A percentile compares a stretch with the other conserved stretches of the same genome.
These are phyloP conservation scores for Botrytis tulipae DNA, from an alignment of 2,329 filamentous ascomycete species.

Conservation along the genomic window DNA sequence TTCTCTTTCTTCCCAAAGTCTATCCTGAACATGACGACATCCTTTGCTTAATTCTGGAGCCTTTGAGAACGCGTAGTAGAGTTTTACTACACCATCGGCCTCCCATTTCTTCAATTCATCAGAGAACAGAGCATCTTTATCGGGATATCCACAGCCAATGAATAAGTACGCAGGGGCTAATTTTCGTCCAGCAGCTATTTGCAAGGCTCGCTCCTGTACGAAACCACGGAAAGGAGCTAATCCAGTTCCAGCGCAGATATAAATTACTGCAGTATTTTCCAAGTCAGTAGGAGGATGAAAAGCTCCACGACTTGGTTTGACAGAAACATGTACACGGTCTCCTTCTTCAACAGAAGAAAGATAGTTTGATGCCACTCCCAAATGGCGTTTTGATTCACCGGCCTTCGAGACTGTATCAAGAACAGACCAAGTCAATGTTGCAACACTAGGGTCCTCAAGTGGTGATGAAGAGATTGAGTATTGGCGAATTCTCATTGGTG, in stretches of 20 bases:
- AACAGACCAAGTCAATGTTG: constrained; percentile 61
- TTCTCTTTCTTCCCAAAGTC: constrained; percentile 24
- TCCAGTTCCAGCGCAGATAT: constrained; percentile 40
- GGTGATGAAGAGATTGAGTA: constrained; percentile 79
- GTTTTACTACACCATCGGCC: constrained; percentile 21
- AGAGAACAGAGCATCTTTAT: constrained; percentile 46
- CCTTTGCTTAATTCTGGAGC: constrained; percentile 10
- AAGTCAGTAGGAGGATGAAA: constrained; percentile 31
- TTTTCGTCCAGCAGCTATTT: constrained; percentile 17
- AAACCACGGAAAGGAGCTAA: constrained; percentile 27
- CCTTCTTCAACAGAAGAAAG: constrained; percentile 43
- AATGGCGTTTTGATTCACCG: constrained; percentile 39
- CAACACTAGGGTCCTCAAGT: constrained; percentile 61
- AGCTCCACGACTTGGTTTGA: constrained; percentile 43
- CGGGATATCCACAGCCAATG: constrained; percentile 46
- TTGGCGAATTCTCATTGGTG: constrained; percentile 74
- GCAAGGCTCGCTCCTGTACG: constrained; percentile 37
- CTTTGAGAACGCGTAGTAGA: constrained; percentile 17
- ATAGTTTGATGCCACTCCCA: constrained; percentile 50
- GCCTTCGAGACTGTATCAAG: constrained; percentile 47
- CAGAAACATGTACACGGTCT: constrained; percentile 42
- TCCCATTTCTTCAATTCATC: constrained; percentile 40
- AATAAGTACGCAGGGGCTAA: constrained; percentile 44
- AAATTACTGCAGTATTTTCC: constrained; percentile 38
- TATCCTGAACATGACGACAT: constrained; percentile 22